phyloP scores from a whole-genome alignment of 2,329 filamentous ascomycete species.

The Sordariomycetes sp. region DNA sequence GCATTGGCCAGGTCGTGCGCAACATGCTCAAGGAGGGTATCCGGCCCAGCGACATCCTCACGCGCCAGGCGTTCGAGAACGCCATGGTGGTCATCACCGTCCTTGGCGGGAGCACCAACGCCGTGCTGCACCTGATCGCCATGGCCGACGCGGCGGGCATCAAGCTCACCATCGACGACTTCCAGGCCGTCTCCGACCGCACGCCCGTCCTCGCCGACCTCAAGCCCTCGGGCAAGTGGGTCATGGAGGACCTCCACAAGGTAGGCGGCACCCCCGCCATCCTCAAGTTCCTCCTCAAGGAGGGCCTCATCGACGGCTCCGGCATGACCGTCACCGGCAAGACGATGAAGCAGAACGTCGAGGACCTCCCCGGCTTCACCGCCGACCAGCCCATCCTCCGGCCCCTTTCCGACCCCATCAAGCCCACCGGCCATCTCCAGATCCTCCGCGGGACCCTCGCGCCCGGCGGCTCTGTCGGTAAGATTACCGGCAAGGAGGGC shows the following conservation, averaged over 20 bases:
- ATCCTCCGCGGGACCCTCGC: conserved; percentile 78
- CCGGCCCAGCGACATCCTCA: conserved; percentile 64
- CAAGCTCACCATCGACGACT: conserved; percentile 75
- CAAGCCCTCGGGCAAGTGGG: conserved; percentile 76
- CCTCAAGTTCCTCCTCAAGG: conserved; percentile 75
- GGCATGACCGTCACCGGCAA: conserved; percentile 82
- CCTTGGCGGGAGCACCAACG: conserved; percentile 75
- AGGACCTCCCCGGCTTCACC: conserved; percentile 59
- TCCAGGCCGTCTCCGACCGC: conserved; percentile 68
- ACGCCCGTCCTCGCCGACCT: conserved; percentile 71
- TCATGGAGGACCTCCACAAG: conserved; percentile 74
- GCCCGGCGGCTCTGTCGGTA: conserved; percentile 76
- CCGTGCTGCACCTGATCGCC: conserved; percentile 72
- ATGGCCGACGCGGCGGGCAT: conserved; percentile 72
- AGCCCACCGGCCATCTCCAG: conserved; percentile 75
- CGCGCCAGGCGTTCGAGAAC: conserved; percentile 69
- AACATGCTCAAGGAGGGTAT: conserved; percentile 66
- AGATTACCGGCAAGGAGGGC: conserved; percentile 94
- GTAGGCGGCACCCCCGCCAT: conserved; percentile 80
- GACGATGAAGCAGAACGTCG: conserved; percentile 77
- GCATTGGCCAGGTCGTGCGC: conserved; percentile 60
- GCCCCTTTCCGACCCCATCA: conserved; percentile 71
- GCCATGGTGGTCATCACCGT: conserved; percentile 76
- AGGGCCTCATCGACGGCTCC: conserved; percentile 66
- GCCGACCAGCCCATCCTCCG: conserved; percentile 72